Percentiles rank a stretch among this genome's conserved stretches.
Conservation (phyloP, 208 protist species). For the Naegleria gruberi region DNA sequence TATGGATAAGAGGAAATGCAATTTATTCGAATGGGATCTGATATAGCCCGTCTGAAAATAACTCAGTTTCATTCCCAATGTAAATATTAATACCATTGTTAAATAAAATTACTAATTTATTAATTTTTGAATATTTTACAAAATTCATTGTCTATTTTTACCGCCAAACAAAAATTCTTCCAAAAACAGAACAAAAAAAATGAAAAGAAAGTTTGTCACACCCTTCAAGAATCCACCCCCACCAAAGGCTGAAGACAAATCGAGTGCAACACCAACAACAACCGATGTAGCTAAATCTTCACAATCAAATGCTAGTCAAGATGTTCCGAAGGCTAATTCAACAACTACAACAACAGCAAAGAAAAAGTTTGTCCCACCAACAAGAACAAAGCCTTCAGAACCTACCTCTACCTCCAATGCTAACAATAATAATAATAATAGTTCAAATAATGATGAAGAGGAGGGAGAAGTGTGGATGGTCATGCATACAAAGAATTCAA, state of each 20-base stretch:
- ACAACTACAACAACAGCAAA: neutral
- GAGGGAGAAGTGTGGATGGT: neutral
- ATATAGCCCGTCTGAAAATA: too few species aligned
- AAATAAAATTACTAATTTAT: too few species aligned
- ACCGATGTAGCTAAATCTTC: neutral
- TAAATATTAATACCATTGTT: too few species aligned
- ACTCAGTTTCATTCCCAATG: too few species aligned
- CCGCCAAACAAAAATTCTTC: neutral
- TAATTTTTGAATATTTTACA: too few species aligned
- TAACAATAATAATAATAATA: neutral
- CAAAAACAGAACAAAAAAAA: neutral
- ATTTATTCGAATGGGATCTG: neutral
- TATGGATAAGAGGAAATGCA: neutral
- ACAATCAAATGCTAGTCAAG: neutral
- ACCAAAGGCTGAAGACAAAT: neutral
- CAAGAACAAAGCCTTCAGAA: neutral
- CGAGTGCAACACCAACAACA: neutral
- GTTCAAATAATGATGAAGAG: neutral
- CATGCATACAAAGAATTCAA: constrained; percentile 8
- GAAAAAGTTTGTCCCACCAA: neutral
- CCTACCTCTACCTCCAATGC: neutral
- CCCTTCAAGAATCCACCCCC: neutral
- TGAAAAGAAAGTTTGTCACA: neutral
- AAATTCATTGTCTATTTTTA: too few species aligned
- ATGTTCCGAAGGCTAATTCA: too few species aligned